A percentile compares a stretch with the other conserved stretches of the same genome.
These are phyloP conservation scores for Stachybotrys echinatus DNA, from an alignment of 2,329 filamentous ascomycete species.

Conservation along the genomic window DNA sequence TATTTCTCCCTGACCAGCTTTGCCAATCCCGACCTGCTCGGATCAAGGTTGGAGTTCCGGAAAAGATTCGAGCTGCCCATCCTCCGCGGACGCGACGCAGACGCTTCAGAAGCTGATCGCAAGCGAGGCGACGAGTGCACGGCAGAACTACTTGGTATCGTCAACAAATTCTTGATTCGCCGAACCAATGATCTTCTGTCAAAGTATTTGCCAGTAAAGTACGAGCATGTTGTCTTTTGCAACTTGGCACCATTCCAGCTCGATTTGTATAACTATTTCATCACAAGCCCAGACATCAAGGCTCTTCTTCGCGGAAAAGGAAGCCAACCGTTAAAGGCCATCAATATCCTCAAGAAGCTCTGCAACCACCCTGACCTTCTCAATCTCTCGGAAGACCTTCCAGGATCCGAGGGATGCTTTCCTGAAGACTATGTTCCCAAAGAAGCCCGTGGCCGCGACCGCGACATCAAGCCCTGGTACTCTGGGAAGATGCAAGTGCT, in stretches of 20 bases:
- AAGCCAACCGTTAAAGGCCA: constrained; percentile 92
- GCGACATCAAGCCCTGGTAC: constrained; percentile 92
- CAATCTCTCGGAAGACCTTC: constrained; percentile 75
- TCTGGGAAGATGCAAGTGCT: constrained; percentile 98
- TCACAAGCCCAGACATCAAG: constrained; percentile 91
- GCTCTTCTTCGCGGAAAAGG: constrained; percentile 88
- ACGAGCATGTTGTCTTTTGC: constrained; percentile 98
- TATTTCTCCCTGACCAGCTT: constrained; percentile 97
- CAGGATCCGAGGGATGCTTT: constrained; percentile 75
- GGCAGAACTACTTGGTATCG: constrained; percentile 71
- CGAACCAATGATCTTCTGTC: constrained; percentile 96
- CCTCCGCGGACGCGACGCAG: constrained; percentile 82
- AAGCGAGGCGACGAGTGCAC: constrained; percentile 80
- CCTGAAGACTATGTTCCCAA: constrained; percentile 87
- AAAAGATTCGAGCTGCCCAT: constrained; percentile 94
- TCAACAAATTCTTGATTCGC: constrained; percentile 98
- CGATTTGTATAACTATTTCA: constrained; percentile 94
- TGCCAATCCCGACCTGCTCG: constrained; percentile 88
- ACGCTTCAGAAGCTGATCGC: constrained; percentile 76
- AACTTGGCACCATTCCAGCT: constrained; percentile 89
- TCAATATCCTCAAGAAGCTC: constrained; percentile 93
- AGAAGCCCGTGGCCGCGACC: constrained; percentile 79
- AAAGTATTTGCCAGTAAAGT: constrained; percentile 96
- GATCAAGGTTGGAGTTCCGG: constrained; percentile 83
- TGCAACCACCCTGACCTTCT: constrained; percentile 97